A percentile compares a stretch with the other conserved stretches of the same genome.
These are phyloP conservation scores for Penicillium antarcticum DNA, from an alignment of 495 filamentous ascomycete genomes.

Conservation along the genomic window DNA sequence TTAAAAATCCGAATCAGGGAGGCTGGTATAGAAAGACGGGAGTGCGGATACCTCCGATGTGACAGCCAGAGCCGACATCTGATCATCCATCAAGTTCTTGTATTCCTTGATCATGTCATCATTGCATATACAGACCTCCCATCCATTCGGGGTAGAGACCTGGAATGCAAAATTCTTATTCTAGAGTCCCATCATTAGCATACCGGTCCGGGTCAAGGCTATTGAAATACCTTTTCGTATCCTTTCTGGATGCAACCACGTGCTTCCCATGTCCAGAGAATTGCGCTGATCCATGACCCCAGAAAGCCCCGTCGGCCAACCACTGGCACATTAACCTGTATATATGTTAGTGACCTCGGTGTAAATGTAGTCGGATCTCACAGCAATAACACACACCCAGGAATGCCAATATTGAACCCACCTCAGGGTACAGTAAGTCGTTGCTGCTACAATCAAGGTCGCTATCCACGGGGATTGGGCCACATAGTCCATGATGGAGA, in stretches of 20 bases:
- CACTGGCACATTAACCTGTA: background rate
- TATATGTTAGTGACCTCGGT: background rate
- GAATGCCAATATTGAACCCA: background rate
- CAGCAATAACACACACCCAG: background rate
- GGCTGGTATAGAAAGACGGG: background rate
- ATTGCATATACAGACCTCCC: conserved; percentile 5
- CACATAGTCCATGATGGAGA: background rate
- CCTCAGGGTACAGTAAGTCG: background rate
- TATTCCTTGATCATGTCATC: conserved; percentile 2
- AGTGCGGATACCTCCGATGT: background rate
- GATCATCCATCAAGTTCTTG: background rate
- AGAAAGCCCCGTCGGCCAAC: background rate
- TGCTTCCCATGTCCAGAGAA: background rate
- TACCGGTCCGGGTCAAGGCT: background rate
- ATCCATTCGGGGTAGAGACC: background rate
- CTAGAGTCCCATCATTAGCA: background rate
- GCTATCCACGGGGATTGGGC: background rate
- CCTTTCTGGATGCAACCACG: background rate
- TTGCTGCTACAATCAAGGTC: background rate
- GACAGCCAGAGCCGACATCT: background rate
- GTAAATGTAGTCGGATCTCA: background rate
- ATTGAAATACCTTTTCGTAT: background rate
- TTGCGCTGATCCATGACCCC: background rate
- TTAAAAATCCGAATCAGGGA: background rate
- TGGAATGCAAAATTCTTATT: conserved; percentile 3